These are phyloP conservation scores for Podospora anserina DNA, from an alignment of 495 filamentous ascomycete genomes.

Conservation along the genomic window DNA sequence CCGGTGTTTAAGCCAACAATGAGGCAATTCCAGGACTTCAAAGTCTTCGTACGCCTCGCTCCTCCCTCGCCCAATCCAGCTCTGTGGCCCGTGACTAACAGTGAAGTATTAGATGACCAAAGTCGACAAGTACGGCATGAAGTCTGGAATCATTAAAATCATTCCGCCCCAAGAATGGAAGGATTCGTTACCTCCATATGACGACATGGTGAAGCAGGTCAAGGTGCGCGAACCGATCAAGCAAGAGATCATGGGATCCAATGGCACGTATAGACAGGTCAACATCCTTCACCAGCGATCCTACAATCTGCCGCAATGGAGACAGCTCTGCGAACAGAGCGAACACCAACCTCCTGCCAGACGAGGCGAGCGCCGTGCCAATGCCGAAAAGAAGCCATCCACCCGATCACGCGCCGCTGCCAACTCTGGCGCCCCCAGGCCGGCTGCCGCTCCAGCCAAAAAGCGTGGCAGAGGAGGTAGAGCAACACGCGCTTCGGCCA, in stretches of 20 bases:
- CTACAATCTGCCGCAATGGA: slow-evolving; percentile 97
- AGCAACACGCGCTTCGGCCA: slow-evolving; percentile 25
- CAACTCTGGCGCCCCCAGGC: slow-evolving; percentile 23
- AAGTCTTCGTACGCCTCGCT: slow-evolving; percentile 60
- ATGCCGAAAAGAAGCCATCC: slow-evolving; percentile 58
- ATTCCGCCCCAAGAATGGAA: slow-evolving; percentile 94
- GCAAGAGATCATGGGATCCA: slow-evolving; percentile 92
- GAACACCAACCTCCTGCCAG: slow-evolving; percentile 95
- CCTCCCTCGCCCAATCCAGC: not conserved
- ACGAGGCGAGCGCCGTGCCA: slow-evolving; percentile 80
- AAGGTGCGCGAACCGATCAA: slow-evolving; percentile 94
- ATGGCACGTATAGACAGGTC: slow-evolving; percentile 90
- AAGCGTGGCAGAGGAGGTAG: slow-evolving; percentile 25
- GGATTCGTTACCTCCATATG: slow-evolving; percentile 69
- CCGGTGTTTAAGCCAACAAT: slow-evolving; percentile 95
- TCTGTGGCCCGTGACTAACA: slow-evolving; percentile 17
- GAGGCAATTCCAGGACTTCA: slow-evolving; percentile 90
- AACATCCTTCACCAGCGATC: slow-evolving; percentile 93
- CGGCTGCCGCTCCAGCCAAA: slow-evolving; percentile 36
- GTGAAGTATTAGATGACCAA: slow-evolving; percentile 58
- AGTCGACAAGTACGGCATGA: slow-evolving; percentile 93
- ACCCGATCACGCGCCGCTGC: slow-evolving; percentile 33
- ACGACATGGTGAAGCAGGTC: slow-evolving; percentile 85
- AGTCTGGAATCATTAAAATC: slow-evolving; percentile 92
- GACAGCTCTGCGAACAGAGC: slow-evolving; percentile 81